Evolutionary conservation across 208 protist species (phyloP).

Genomic region (Trypanosomatidae sp.): DNA sequence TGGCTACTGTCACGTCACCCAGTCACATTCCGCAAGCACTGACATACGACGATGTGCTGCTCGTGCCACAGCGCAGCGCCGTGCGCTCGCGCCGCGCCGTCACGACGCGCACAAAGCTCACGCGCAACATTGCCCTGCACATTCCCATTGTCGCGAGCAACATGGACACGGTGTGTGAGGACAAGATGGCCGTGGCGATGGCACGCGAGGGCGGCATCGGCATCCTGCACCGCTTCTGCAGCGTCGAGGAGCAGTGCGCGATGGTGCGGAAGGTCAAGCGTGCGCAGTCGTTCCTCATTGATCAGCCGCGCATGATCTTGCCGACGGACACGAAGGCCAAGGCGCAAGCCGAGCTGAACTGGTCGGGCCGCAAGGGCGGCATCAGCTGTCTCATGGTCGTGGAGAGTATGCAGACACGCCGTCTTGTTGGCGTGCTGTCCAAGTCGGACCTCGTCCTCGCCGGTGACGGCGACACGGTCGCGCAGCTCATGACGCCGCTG

Average conservation of each 20-base stretch:
- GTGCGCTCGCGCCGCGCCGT: constrained; percentile 62
- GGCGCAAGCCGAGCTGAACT: constrained; percentile 48
- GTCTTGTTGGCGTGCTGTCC: constrained; percentile 51
- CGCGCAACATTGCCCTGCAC: constrained; percentile 50
- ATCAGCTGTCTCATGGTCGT: constrained; percentile 76
- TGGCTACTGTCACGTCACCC: constrained; percentile 16
- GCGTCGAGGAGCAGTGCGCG: constrained; percentile 68
- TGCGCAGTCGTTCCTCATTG: constrained; percentile 83
- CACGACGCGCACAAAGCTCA: constrained; percentile 44
- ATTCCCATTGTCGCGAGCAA: constrained; percentile 86
- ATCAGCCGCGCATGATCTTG: constrained; percentile 72
- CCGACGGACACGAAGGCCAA: constrained; percentile 35
- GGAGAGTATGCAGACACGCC: constrained; percentile 15
- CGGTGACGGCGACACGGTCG: constrained; percentile 14
- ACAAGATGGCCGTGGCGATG: constrained; percentile 77
- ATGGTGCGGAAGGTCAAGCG: constrained; percentile 86
- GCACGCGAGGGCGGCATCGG: constrained; percentile 84
- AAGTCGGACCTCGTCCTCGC: constrained; percentile 62
- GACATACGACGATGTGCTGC: constrained; percentile 86
- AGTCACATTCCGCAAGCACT: constrained; percentile 32
- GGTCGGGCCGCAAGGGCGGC: constrained; percentile 57
- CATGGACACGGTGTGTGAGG: constrained; percentile 89
- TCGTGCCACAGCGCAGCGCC: constrained; percentile 67
- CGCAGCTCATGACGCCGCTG: constrained; percentile 57
- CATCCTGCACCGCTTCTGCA: constrained; percentile 87